Base-by-base conservation (phyloP, 805 yeast genomes). In the Maudiozyma saulgeensis region DNA sequence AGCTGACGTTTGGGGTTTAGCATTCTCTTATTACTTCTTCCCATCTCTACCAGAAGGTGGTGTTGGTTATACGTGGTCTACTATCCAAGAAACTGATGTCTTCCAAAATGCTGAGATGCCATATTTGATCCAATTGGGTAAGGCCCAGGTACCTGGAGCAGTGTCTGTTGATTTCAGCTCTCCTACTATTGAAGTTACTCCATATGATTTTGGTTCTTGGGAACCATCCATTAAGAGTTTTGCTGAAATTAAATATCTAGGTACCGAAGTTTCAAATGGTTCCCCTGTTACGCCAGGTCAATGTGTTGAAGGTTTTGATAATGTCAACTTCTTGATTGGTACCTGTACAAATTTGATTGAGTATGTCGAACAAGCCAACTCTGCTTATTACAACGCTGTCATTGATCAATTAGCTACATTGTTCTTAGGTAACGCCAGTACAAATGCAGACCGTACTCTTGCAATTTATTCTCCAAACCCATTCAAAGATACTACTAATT, bases 181-280 rank as follows among this genome's bases (percentile, higher is more conserved):
- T 9, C 86, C 96, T 1, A 75, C 74, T 48, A 77, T 81, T 53
- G 79, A 80, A 55, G 64, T 78, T 55, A 76, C 74, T 46, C 89
- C 95, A 15, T 82, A 70, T 57, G 86, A 83, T 61, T 67, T 88
- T 59, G 96, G 96, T 13, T 81, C 95, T 3, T 88, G 95, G 95
- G 96, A 89, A 61, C 84, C 87, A 13, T 70, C 83, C 1, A 67
- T 86, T 48, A 71, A 75, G 49, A 68, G 83, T 3, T 87, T 88
- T 66, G 72, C 81, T 12, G 81, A 84, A 51, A 66, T 79, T 43
- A 75, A 80, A 64, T 87, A 84, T 61, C 64, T 86, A 44, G 96
- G 96, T 7, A 74, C 95, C 0, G 64, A 74, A 21, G 75, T 84
- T 39, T 59, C 72, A 25, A 72, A 79, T 52, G 96, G 96, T 40